Evolutionary conservation across 1,284 basidiomycete species (phyloP).

Genomic region (Leucoagaricus sp.): DNA sequence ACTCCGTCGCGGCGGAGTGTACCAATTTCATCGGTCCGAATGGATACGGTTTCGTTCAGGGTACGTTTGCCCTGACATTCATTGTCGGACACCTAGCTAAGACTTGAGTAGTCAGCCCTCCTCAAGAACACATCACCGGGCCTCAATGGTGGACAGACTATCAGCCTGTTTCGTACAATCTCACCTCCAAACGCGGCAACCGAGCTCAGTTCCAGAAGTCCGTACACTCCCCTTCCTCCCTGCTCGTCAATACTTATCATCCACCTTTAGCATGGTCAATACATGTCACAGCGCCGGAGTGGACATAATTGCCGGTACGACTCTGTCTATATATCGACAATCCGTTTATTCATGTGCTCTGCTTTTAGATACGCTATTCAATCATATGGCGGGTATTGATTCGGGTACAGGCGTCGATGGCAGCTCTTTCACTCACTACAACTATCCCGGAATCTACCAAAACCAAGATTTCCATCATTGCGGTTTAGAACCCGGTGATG

Average conservation of each 20-base stretch:
- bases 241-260: neutral
- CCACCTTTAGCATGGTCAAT: slow-evolving; percentile 48
- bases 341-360: neutral
- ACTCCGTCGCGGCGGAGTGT: slow-evolving; percentile 64
- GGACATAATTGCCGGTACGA: slow-evolving; percentile 56
- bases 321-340: neutral
- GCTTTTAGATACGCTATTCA: slow-evolving; percentile 56
- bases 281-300: slow-evolving; percentile 65
- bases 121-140: slow-evolving; percentile 50
- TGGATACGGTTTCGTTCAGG: slow-evolving; percentile 70
- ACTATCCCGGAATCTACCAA: slow-evolving; percentile 58
- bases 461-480: slow-evolving; percentile 65
- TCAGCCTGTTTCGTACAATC: slow-evolving; percentile 63
- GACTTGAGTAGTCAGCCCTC: slow-evolving; percentile 47
- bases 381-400: slow-evolving; percentile 60
- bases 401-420: slow-evolving; percentile 55
- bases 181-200: slow-evolving; percentile 61
- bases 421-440: slow-evolving; percentile 55
- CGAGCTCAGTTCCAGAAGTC: slow-evolving; percentile 46
- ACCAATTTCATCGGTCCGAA: slow-evolving; percentile 65
- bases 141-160: slow-evolving; percentile 72
- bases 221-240: slow-evolving; percentile 12
- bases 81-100: slow-evolving; percentile 10
- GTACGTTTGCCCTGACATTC: slow-evolving; percentile 27
- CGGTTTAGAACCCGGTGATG: slow-evolving; percentile 51